Evolutionary conservation across 2,329 filamentous ascomycete species (phyloP).

Genomic region (Apiospora sp.): DNA sequence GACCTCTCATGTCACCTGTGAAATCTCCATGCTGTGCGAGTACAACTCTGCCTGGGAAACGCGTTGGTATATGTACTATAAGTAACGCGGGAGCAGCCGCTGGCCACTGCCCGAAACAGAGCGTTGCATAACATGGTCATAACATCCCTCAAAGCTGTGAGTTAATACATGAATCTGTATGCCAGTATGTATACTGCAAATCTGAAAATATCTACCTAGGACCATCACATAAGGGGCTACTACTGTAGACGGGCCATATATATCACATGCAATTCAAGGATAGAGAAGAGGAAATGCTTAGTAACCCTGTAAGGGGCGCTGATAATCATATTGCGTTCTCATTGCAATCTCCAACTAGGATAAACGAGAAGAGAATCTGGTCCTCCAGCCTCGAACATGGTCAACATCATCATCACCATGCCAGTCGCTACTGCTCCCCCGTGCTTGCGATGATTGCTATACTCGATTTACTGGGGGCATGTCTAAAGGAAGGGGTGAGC

Average conservation of each 20-base stretch:
- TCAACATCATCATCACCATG: not conserved
- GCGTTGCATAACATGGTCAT: not conserved
- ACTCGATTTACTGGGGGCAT: constrained; percentile 34
- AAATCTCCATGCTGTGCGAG: not conserved
- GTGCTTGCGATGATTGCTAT: not conserved
- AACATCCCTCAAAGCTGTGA: not conserved
- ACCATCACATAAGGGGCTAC: not conserved
- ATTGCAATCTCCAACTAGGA: not conserved
- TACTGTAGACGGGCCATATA: not conserved
- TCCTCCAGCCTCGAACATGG: not conserved
- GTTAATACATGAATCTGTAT: not conserved
- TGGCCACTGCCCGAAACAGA: not conserved
- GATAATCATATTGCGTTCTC: not conserved
- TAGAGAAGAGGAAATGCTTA: not conserved
- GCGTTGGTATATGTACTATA: not conserved
- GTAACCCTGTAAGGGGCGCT: not conserved
- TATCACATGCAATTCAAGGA: not conserved
- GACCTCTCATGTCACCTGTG: not conserved
- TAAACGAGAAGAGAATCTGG: not conserved
- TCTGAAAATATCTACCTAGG: not conserved
- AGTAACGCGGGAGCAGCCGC: not conserved
- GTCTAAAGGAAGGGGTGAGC: constrained; percentile 28
- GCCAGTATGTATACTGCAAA: not conserved
- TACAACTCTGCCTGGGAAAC: not conserved
- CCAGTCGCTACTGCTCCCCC: not conserved